Base-by-base conservation (phyloP, 371 early-diverging fungal genomes). In the Mucor piriformis region DNA sequence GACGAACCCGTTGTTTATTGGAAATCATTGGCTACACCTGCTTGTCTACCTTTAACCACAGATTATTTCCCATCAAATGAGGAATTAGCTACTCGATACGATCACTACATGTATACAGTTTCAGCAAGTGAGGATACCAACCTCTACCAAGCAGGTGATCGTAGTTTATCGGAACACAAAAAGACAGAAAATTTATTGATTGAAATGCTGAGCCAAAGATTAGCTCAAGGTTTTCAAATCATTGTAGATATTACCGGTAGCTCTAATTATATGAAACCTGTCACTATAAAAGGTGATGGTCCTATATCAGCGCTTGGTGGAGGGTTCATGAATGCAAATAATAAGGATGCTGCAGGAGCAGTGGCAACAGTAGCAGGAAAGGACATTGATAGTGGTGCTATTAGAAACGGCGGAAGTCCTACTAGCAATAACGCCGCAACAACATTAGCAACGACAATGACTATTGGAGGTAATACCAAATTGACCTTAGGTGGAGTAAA, bases 151-250 rank as follows among this genome's bases (percentile, higher is more conserved):
- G 75, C 77, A 23, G 82, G 83, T 6, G 79, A 79, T 63, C 53
- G 74, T 46, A 64, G 56, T 15, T 29, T 82, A 54, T 73, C 81
- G 0, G 76, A 82, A 29, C 72, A 72, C 33, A 70, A 82, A 55
- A 83, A 76, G 57, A 85, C 87, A 3, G 91, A 85, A 40, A 76
- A 75, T 11, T 71, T 97, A 37, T 74, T 97, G 49, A 83, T 85
- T 16, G 95, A 96, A 72, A 81, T 98, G 73, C 84, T 97, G 12
- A 87, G 88, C 27, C 96, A 95, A 68, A 83, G 98, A 23, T 71
- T 98, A 38, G 86, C 93, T 12, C 96, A 98, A 72, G 97, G 97
- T 6, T 97, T 94, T 66, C 97, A 97, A 74, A 81, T 97, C 23
- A 89, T 95, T 57, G 85, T 91, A 2, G 80, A 79, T 46, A 71